phyloP scores from a whole-genome alignment of 1,139 yeast genomes.

The Yamadazyma dendronema region DNA sequence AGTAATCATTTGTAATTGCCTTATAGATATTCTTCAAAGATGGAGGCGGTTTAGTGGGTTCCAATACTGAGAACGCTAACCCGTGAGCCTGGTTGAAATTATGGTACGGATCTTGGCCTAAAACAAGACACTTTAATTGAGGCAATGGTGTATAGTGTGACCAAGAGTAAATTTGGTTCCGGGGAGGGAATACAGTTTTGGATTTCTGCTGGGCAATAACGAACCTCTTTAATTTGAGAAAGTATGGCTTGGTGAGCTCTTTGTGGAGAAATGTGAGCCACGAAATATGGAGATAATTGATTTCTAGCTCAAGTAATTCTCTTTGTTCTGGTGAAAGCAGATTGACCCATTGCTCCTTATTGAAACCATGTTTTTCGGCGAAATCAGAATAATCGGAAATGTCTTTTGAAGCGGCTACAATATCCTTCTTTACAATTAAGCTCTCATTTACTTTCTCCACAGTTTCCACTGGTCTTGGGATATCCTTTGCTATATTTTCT shows the following conservation, averaged over 20 bases:
- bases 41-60: constrained; percentile 87
- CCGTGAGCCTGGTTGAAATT: constrained; percentile 95
- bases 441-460: not conserved
- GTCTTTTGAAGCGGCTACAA: not conserved
- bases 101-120: constrained; percentile 98
- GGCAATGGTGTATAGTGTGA: constrained; percentile 79
- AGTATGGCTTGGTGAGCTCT: constrained; percentile 85
- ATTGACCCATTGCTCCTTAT: constrained; percentile 54
- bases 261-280: constrained; percentile 73
- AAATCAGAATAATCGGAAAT: constrained; percentile 1
- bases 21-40: constrained; percentile 86
- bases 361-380: constrained; percentile 27
- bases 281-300: constrained; percentile 63
- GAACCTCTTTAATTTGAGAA: constrained; percentile 67
- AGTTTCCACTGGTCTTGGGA: not conserved
- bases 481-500: not conserved
- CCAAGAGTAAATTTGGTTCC: constrained; percentile 86
- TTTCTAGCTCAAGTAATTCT: constrained; percentile 63
- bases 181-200: constrained; percentile 73
- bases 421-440: too few relatives aligned
- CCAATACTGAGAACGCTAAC: constrained; percentile 84
- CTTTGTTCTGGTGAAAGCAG: constrained; percentile 52
- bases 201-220: constrained; percentile 33
- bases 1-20: constrained; percentile 68
- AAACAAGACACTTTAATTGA: constrained; percentile 69